These are phyloP conservation scores for Suhomyces sp. DNA, from an alignment of 805 yeast genomes.

Conservation along the genomic window DNA sequence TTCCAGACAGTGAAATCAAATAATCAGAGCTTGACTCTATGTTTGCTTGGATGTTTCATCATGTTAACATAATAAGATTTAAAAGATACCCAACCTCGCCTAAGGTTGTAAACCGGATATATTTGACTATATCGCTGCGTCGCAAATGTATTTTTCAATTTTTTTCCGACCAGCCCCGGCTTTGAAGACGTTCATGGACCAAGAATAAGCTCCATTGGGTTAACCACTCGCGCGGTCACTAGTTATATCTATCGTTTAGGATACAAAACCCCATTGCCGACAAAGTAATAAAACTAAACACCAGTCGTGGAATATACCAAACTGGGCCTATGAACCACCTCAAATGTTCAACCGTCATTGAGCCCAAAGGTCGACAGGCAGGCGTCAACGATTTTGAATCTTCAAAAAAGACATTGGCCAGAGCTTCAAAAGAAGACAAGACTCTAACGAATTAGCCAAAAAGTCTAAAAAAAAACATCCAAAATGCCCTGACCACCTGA, in stretches of 20 bases:
- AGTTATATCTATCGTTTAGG: conserved; percentile 77
- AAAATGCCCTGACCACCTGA: neutral
- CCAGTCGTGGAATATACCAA: conserved; percentile 17
- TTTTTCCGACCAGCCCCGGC: conserved; percentile 8
- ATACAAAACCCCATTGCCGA: conserved; percentile 61
- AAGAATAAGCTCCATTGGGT: conserved; percentile 90
- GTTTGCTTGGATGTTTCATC: conserved; percentile 78
- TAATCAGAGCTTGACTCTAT: conserved; percentile 85
- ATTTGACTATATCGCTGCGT: conserved; percentile 57
- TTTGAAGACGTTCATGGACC: conserved; percentile 54
- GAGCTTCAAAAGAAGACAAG: conserved; percentile 18
- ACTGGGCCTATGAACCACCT: conserved; percentile 12
- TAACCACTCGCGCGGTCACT: conserved; percentile 45
- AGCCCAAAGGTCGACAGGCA: neutral
- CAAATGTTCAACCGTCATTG: neutral
- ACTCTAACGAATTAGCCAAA: conserved; percentile 8
- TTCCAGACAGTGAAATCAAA: conserved; percentile 44
- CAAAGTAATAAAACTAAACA: conserved; percentile 20
- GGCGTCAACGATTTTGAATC: neutral
- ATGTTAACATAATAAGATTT: conserved; percentile 24
- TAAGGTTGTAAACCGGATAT: conserved; percentile 49
- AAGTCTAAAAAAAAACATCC: neutral
- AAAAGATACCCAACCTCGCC: conserved; percentile 23
- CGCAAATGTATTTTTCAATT: conserved; percentile 16
- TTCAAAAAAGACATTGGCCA: conserved; percentile 9